Evolutionary conservation across 208 protist species (phyloP), one percentile per base, ranked within the genome.

Genomic region (Acanthamoeba polyphaga): DNA sequence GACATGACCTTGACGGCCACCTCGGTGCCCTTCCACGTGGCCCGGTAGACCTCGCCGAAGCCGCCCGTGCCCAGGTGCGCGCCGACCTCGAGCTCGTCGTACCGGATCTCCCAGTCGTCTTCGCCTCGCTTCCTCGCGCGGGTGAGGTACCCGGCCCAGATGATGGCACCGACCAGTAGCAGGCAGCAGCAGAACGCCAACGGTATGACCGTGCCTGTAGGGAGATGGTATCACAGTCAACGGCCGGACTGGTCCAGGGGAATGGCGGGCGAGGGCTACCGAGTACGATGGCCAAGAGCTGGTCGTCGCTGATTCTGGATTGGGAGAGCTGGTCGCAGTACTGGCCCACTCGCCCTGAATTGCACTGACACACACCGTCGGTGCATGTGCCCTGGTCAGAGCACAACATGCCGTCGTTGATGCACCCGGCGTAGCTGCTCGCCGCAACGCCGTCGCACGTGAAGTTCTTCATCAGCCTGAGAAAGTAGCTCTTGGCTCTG

Each of bases 11-110:
- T 88, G 53, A 88, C 80, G 0, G 80, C 80, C 3, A 88, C 80
- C 19, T 53, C 80, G 17, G 80, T 88, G 0, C 80, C 80, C 53
- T 62, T 53, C 80, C 80, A 88, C 43, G 49, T 88, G 0, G 80
- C 80, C 0, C 38, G 27, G 2, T 8, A 62, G 2, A 88, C 80
- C 24, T 60, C 46, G 22, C 49, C 80, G 29, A 51, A 88, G 0
- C 80, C 38, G 1, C 80, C 72, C 13, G 32, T 82, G 32, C 68
- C 68, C 53, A 58, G 13, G 15, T 58, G 13, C 15, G 53, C 9
- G 53, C 9, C 53, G 13, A 58, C 53, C 53, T 58, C 53, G 53
- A 58, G 38, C 38, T 38, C 38, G 38, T 38, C 22, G 22, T n/a
- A 38, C 12, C 17, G n/a, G 12, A 2, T 19, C 24, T n/a, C 66